Percentiles rank a stretch among this genome's conserved stretches.
Conservation (phyloP, 352 stramenopile genomes). For the Phytophthora gonapodyides region DNA sequence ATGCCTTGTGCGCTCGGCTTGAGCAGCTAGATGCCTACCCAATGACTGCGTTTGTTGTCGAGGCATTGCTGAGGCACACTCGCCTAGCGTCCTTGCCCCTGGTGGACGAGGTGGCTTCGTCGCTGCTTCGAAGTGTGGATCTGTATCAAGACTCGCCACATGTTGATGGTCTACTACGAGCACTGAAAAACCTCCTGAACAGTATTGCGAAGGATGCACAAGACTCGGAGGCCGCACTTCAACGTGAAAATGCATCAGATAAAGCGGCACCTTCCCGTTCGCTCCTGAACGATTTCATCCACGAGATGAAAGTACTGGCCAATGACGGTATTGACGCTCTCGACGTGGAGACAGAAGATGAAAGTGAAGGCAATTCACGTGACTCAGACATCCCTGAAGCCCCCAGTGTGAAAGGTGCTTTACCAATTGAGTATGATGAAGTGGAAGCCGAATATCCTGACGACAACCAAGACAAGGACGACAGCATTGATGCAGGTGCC, state of each 20-base stretch:
- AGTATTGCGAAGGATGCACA: conserved; percentile 42
- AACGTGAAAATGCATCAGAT: background rate
- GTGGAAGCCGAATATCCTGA: conserved; percentile 27
- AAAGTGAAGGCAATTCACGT: conserved; percentile 19
- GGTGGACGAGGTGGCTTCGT: conserved; percentile 73
- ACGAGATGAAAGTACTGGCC: conserved; percentile 64
- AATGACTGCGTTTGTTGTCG: conserved; percentile 75
- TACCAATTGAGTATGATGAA: conserved; percentile 74
- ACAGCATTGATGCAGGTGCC: conserved; percentile 13
- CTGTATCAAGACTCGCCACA: conserved; percentile 70
- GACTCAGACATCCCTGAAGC: conserved; percentile 14
- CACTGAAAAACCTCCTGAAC: conserved; percentile 60
- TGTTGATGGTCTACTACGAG: conserved; percentile 53
- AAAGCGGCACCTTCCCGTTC: conserved; percentile 19
- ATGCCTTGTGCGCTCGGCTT: conserved; percentile 73
- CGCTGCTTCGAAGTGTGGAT: conserved; percentile 76
- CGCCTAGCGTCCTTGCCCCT: conserved; percentile 70
- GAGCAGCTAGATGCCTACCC: conserved; percentile 73
- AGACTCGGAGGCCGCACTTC: conserved; percentile 14
- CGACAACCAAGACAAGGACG: conserved; percentile 32
- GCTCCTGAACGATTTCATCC: conserved; percentile 55
- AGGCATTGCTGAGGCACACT: conserved; percentile 70
- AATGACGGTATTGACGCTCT: conserved; percentile 36
- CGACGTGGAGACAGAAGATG: conserved; percentile 23
- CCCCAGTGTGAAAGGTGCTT: conserved; percentile 56